Percentiles rank a stretch among this genome's conserved stretches.
phyloP scores from a whole-genome alignment of 2,329 filamentous ascomycete species.

The Orbilia quercus region DNA sequence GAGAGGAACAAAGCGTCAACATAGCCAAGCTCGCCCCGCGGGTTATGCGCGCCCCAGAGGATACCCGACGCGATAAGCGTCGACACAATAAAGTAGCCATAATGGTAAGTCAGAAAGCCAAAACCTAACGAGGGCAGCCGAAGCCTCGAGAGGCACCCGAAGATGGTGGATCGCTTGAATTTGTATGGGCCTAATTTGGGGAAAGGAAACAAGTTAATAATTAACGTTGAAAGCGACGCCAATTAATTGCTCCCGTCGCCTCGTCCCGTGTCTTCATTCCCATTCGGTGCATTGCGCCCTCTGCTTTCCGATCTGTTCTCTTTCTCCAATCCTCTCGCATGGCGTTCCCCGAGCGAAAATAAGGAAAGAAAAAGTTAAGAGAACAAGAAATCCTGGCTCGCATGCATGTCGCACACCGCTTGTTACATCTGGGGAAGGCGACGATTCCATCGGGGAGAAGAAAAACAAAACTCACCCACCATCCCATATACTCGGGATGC shows the following conservation, averaged over 20 bases:
- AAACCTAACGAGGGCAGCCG: constrained; percentile 48
- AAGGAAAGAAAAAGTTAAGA: not conserved
- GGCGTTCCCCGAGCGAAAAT: not conserved
- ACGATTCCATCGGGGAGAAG: constrained; percentile 17
- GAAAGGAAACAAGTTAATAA: constrained; percentile 16
- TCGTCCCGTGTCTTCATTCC: constrained; percentile 5
- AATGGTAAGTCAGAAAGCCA: constrained; percentile 50
- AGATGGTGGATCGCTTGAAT: constrained; percentile 53
- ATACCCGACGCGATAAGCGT: constrained; percentile 52
- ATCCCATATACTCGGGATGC: constrained; percentile 56
- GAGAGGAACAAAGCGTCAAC: constrained; percentile 75
- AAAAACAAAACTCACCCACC: constrained; percentile 48
- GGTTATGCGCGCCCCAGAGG: constrained; percentile 45
- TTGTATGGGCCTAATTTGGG: constrained; percentile 45
- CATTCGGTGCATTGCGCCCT: not conserved
- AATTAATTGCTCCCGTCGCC: constrained; percentile 27
- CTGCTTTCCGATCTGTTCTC: not conserved
- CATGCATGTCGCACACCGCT: constrained; percentile 38
- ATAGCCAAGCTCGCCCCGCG: constrained; percentile 66
- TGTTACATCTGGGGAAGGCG: constrained; percentile 25
- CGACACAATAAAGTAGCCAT: constrained; percentile 52
- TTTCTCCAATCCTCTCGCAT: not conserved
- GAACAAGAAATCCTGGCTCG: constrained; percentile 15
- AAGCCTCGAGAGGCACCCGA: constrained; percentile 20
- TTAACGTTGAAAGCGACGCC: not conserved